Evolutionary conservation across 1,284 basidiomycete species (phyloP).

Genomic region (Rhodotorula sp.): DNA sequence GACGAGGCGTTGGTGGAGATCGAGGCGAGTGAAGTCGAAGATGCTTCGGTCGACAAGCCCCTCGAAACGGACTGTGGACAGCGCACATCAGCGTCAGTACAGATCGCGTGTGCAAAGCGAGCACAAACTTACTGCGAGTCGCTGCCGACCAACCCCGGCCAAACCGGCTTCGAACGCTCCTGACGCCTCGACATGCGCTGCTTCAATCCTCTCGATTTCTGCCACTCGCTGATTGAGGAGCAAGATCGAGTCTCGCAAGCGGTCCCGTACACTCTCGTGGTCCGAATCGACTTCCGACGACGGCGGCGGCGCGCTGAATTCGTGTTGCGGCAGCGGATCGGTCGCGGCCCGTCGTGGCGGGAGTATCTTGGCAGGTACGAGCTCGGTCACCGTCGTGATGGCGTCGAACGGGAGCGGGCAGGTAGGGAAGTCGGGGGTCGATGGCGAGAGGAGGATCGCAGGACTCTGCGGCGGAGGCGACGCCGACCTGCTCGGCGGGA

Average conservation of each 20-base stretch:
- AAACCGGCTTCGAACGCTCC: not conserved
- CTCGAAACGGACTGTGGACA: not conserved
- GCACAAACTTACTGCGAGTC: not conserved
- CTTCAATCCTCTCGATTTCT: conserved; percentile 21
- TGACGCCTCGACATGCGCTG: not conserved
- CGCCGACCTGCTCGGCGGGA: not conserved
- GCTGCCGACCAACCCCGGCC: not conserved
- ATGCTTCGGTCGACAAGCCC: not conserved
- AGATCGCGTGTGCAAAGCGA: not conserved
- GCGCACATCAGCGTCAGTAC: not conserved
- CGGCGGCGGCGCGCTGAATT: not conserved
- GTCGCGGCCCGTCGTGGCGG: not conserved
- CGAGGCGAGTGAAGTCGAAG: conserved; percentile 21
- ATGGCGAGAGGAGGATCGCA: conserved; percentile 24
- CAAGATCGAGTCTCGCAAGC: conserved; percentile 19
- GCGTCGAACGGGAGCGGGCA: conserved; percentile 11
- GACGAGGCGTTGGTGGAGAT: conserved; percentile 16
- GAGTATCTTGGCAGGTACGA: conserved; percentile 1
- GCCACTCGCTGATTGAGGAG: conserved; percentile 28
- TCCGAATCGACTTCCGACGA: not conserved
- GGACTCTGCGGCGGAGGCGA: conserved; percentile 10
- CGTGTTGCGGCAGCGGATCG: not conserved
- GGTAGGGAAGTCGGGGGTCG: conserved; percentile 25
- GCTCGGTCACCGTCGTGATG: not conserved
- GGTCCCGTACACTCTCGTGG: not conserved